Evolutionary conservation across 495 filamentous ascomycete species (phyloP).

Genomic region (Aspergillus affinis): DNA sequence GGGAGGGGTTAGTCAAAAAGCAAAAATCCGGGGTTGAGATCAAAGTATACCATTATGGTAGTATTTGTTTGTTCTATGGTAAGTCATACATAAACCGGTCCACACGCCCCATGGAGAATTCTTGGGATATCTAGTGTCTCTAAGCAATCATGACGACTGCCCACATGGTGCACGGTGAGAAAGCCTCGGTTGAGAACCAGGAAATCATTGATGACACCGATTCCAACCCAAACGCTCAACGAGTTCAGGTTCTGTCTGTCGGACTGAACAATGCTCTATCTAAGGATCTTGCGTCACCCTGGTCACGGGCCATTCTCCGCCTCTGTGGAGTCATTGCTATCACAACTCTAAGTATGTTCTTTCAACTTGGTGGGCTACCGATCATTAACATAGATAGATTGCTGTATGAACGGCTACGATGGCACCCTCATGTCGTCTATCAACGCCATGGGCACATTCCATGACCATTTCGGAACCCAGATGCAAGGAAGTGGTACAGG

Average conservation of each 20-base stretch:
- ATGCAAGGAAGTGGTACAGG: conserved; percentile 41
- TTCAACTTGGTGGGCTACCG: background rate
- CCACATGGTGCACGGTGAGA: background rate
- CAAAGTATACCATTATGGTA: background rate
- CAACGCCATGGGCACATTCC: conserved; percentile 34
- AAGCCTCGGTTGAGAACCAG: conserved; percentile 10
- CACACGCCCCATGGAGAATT: conserved; percentile 5
- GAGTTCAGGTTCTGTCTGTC: conserved; percentile 10
- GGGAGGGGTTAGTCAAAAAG: background rate
- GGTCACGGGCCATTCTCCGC: conserved; percentile 12
- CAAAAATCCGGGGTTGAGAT: conserved; percentile 8
- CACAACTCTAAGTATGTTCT: conserved; percentile 9
- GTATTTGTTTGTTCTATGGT: background rate
- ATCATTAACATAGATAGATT: conserved; percentile 2
- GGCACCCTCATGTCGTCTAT: conserved; percentile 44
- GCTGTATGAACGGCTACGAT: conserved; percentile 50
- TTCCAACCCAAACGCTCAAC: background rate
- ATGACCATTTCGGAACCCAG: conserved; percentile 34
- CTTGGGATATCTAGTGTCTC: background rate
- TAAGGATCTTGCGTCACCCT: conserved; percentile 8
- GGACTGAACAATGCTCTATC: conserved; percentile 12
- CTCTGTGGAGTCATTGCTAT: conserved; percentile 7
- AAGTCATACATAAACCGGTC: conserved; percentile 3
- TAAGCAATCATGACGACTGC: background rate
- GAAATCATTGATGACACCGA: conserved; percentile 2